Conservation (phyloP, 805 yeast genomes). For the Cyberlindnera lachancei region DNA sequence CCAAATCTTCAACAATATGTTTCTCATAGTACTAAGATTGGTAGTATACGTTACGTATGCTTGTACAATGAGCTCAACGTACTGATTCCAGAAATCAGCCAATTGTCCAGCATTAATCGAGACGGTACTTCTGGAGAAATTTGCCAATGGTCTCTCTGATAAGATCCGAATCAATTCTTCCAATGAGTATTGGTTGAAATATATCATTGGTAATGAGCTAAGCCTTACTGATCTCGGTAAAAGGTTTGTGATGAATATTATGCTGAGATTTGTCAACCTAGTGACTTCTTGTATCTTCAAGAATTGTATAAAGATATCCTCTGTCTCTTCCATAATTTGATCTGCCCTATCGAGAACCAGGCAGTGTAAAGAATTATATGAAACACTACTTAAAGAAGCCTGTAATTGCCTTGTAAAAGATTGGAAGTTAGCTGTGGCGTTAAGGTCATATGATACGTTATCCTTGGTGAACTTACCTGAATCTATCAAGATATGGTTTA, state of each 20-base stretch:
- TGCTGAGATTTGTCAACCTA: constrained; percentile 9
- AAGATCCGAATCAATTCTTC: constrained; percentile 11
- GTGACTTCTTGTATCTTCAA: constrained; percentile 16
- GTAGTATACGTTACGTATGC: constrained; percentile 19
- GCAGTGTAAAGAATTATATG: constrained; percentile 14
- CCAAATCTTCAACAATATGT: constrained; percentile 18
- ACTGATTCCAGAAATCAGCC: constrained; percentile 15
- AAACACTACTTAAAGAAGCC: constrained; percentile 6
- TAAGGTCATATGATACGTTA: constrained; percentile 6
- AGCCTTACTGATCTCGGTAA: constrained; percentile 15
- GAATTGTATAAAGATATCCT: constrained; percentile 12
- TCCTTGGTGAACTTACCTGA: constrained; percentile 6
- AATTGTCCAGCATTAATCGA: constrained; percentile 1
- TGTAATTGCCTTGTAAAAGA: constrained; percentile 13
- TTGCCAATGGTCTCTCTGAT: constrained; percentile 1
- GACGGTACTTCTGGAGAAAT: constrained; percentile 7
- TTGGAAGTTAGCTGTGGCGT: constrained; percentile 15
- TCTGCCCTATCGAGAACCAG: constrained; percentile 20
- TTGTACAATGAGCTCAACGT: constrained; percentile 19
- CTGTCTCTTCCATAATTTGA: constrained; percentile 18
- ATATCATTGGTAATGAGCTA: constrained; percentile 12
- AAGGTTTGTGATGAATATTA: constrained; percentile 15
- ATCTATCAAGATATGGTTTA: constrained; percentile 7
- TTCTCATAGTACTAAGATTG: constrained; percentile 10
- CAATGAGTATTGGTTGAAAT: constrained; percentile 14